A percentile compares a stretch with the other conserved stretches of the same genome.
These are phyloP conservation scores for Asterionellopsis glacialis DNA, from an alignment of 108 stramenopile species.

Conservation along the genomic window DNA sequence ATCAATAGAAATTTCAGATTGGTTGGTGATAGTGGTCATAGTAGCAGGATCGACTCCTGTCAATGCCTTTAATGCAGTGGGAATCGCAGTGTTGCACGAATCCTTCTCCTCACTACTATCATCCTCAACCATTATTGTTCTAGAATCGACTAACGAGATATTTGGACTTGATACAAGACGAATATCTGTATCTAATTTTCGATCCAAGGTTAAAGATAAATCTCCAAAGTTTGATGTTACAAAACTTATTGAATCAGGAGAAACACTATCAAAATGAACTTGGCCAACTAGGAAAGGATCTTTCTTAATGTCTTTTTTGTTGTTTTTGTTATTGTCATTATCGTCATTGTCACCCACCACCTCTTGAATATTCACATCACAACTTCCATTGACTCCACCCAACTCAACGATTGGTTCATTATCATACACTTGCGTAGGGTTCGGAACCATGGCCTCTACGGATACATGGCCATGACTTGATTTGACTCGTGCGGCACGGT, in stretches of 20 bases:
- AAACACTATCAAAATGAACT: conserved; percentile 75
- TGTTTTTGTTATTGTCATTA: background rate
- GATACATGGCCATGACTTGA: conserved; percentile 66
- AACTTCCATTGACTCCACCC: conserved; percentile 86
- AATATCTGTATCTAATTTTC: conserved; percentile 80
- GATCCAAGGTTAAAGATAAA: conserved; percentile 64
- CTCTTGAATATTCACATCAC: conserved; percentile 46
- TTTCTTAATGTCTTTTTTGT: background rate
- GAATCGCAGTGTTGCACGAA: too few species aligned
- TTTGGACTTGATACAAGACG: conserved; percentile 39
- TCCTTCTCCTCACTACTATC: conserved; percentile 11
- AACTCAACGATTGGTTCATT: conserved; percentile 49
- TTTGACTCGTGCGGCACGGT: conserved; percentile 62
- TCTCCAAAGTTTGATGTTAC: conserved; percentile 39
- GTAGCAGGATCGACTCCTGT: background rate
- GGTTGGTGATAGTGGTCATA: conserved; percentile 15
- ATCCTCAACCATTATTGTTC: conserved; percentile 36
- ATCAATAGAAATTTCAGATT: conserved; percentile 8
- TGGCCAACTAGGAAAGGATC: conserved; percentile 27
- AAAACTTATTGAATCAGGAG: conserved; percentile 65
- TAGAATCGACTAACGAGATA: conserved; percentile 13
- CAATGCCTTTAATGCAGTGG: background rate
- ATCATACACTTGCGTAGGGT: background rate
- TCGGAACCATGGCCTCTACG: conserved; percentile 20
- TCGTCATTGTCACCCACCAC: background rate